Evolutionary conservation across 2,329 filamentous ascomycete genomes (phyloP).

Genomic region (Cytospora leucostoma): DNA sequence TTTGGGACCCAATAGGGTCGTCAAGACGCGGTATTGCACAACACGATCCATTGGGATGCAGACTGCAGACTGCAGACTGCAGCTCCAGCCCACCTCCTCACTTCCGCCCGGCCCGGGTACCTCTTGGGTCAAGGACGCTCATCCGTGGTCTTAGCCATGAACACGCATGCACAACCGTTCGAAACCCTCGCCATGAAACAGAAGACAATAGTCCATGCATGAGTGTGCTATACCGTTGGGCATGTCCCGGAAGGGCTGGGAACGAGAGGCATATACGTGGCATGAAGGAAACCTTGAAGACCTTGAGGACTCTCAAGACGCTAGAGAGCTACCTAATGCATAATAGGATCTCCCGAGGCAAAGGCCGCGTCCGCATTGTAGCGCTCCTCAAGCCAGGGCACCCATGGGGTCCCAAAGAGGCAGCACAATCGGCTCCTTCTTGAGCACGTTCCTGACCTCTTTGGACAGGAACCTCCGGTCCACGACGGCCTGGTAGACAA

Average conservation of each 20-base stretch:
- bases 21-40: not conserved
- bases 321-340: no score
- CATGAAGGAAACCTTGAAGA: not conserved
- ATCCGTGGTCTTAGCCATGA: no score
- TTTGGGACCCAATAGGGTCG: not conserved
- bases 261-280: not conserved
- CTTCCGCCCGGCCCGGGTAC: no score
- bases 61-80: no score
- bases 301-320: no score
- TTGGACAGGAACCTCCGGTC: conserved; percentile 68
- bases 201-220: not conserved
- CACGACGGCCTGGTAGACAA: conserved; percentile 83
- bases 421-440: conserved; percentile 69
- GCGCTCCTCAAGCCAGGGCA: conserved; percentile 57
- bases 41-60: no score
- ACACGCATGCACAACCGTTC: no score
- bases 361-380: not conserved
- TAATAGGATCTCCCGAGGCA: no score
- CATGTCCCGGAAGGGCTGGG: not conserved
- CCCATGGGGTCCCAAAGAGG: conserved; percentile 84
- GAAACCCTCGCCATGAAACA: no score
- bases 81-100: no score
- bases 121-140: no score
- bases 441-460: conserved; percentile 69
- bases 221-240: not conserved